Conservation (phyloP, 2,329 filamentous ascomycete genomes). For the Fusarium chuoi region DNA sequence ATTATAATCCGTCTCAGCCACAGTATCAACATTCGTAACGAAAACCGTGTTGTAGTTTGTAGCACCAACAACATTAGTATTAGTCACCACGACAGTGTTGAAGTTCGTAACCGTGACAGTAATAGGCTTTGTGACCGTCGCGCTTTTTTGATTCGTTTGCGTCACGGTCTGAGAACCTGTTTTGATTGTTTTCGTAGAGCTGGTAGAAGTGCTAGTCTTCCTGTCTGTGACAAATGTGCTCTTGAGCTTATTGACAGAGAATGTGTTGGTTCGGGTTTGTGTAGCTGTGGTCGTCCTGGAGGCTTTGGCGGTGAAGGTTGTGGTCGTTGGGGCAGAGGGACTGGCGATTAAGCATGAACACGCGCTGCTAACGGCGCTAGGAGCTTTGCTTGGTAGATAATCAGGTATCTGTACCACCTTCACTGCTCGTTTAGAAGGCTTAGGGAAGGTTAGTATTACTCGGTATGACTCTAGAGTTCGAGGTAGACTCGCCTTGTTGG, state of each 20-base stretch:
- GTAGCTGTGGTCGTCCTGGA: background rate
- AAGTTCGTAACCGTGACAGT: background rate
- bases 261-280: background rate
- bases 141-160: background rate
- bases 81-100: background rate
- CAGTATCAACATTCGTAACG: background rate
- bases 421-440: background rate
- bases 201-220: background rate
- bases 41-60: background rate
- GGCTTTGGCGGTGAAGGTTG: background rate
- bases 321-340: background rate
- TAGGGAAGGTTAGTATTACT: background rate
- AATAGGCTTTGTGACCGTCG: background rate
- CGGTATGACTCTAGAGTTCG: rapidly evolving
- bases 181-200: background rate
- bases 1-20: background rate
- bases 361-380: too few species aligned
- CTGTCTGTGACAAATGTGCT: background rate
- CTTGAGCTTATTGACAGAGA: background rate
- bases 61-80: background rate
- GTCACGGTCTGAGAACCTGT: background rate
- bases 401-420: background rate
- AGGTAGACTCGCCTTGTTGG: background rate
- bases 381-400: background rate
- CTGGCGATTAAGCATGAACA: background rate